phyloP scores from a whole-genome alignment of 129 eudicot genomes.

The Centrapalus pauciflorus region DNA sequence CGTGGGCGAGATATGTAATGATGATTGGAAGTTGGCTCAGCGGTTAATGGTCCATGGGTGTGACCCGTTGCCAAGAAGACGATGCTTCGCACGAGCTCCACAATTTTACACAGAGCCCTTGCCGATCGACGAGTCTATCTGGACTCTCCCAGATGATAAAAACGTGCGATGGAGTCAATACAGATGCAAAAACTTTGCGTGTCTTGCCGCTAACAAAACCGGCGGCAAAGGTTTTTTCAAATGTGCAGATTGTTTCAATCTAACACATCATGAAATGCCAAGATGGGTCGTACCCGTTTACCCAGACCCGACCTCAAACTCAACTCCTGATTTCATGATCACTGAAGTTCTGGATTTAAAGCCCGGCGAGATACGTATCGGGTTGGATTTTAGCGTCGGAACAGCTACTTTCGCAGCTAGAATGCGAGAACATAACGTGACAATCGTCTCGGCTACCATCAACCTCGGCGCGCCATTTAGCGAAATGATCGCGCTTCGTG shows the following conservation, averaged over 20 bases:
- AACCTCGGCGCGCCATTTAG: slow-evolving; percentile 72
- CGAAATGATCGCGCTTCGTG: slow-evolving; percentile 70
- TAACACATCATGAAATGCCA: slow-evolving; percentile 47
- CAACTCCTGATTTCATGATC: slow-evolving; percentile 51
- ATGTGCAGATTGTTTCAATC: slow-evolving; percentile 69
- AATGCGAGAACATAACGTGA: slow-evolving; percentile 62
- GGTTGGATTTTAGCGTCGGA: slow-evolving; percentile 65
- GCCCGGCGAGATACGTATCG: slow-evolving; percentile 53
- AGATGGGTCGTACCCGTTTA: slow-evolving; percentile 50
- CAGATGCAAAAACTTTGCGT: slow-evolving; percentile 56
- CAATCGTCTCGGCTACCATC: slow-evolving; percentile 45
- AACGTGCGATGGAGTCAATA: slow-evolving; percentile 72
- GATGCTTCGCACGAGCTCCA: slow-evolving; percentile 56
- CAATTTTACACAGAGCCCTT: slow-evolving; percentile 47
- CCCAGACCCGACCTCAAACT: slow-evolving; percentile 42
- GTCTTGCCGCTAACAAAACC: slow-evolving; percentile 45
- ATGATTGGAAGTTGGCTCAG: slow-evolving; percentile 74
- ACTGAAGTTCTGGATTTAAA: slow-evolving; percentile 48
- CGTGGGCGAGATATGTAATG: slow-evolving; percentile 71
- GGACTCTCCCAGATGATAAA: slow-evolving; percentile 56
- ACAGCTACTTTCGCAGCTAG: slow-evolving; percentile 75
- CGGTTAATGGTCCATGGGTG: slow-evolving; percentile 75
- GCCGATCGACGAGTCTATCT: slow-evolving; percentile 46
- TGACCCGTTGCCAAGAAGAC: slow-evolving; percentile 72
- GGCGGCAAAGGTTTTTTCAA: slow-evolving; percentile 60